Percentiles rank a stretch among this genome's conserved stretches.
phyloP scores from a whole-genome alignment of 345 rosid genomes.

The Ceriops tagal region DNA sequence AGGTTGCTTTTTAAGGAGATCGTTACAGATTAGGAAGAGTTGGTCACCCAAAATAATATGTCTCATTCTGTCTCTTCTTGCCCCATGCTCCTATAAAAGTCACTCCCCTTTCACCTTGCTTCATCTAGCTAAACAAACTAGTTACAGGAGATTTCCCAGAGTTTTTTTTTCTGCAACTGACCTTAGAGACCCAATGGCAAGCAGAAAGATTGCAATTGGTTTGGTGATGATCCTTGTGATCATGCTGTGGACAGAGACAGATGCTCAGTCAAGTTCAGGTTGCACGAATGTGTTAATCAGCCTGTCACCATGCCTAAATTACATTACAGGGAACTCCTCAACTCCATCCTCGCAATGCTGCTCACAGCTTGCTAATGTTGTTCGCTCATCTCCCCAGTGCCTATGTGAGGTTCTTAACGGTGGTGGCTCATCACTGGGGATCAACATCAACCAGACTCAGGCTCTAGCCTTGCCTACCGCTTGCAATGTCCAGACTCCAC shows the following conservation, averaged over 20 bases:
- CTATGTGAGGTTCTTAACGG: neutral
- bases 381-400: neutral
- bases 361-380: neutral
- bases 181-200: neutral
- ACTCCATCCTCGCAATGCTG: constrained; percentile 3
- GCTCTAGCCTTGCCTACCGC: neutral
- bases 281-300: neutral
- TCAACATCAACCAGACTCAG: neutral
- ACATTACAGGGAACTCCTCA: constrained; percentile 1
- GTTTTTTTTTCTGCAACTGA: neutral
- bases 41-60: too few species aligned
- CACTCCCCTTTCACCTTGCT: too few species aligned
- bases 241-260: neutral
- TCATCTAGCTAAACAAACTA: too few species aligned
- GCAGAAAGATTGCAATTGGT: neutral
- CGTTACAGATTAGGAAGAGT: too few species aligned
- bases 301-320: neutral
- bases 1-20: too few species aligned
- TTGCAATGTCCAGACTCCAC: neutral
- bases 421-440: constrained; percentile 1
- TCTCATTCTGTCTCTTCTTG: too few species aligned
- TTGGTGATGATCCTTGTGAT: neutral
- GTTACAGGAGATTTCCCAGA: too few species aligned
- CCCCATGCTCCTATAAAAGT: too few species aligned
- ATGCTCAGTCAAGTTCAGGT: neutral